Percentiles rank a stretch among this genome's conserved stretches.
Evolutionary conservation across 2,329 filamentous ascomycete genomes (phyloP).

Genomic region (Phoma sp.): DNA sequence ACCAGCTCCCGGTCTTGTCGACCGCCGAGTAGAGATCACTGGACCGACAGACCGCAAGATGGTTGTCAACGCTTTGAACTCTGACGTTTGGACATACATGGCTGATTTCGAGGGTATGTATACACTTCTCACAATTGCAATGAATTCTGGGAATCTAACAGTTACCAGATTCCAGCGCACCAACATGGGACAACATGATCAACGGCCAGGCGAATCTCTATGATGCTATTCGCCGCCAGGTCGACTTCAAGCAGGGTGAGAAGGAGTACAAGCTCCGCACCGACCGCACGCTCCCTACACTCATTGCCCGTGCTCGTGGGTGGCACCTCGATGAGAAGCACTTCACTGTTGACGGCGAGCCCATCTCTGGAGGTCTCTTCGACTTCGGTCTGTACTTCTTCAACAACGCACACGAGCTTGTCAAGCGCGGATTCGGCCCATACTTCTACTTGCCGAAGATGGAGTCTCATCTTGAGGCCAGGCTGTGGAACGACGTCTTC

Average conservation of each 20-base stretch:
- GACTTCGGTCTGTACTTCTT: constrained; percentile 99
- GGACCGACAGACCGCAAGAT: constrained; percentile 98
- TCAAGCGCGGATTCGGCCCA: constrained; percentile 83
- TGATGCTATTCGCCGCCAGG: constrained; percentile 89
- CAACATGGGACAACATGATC: constrained; percentile 99
- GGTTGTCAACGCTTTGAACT: constrained; percentile 97
- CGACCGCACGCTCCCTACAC: constrained; percentile 83
- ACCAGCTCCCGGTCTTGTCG: constrained; percentile 89
- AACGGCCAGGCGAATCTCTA: constrained; percentile 98
- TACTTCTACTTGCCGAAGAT: constrained; percentile 99
- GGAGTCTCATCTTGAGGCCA: constrained; percentile 96
- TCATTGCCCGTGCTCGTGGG: constrained; percentile 92
- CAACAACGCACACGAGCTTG: constrained; percentile 92
- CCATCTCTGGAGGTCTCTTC: constrained; percentile 90
- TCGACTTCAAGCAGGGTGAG: constrained; percentile 93
- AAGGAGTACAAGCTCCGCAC: constrained; percentile 98
- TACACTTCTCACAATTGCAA: too few species aligned
- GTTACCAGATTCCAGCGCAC: constrained; percentile 82
- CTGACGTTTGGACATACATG: constrained; percentile 99
- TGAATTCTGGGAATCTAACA: too few species aligned
- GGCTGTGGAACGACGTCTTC: constrained; percentile 98
- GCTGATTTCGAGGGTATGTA: constrained; percentile 91
- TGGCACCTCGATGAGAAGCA: constrained; percentile 99
- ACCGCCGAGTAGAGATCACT: constrained; percentile 95
- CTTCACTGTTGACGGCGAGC: constrained; percentile 92